Evolutionary conservation across 2,329 filamentous ascomycete genomes (phyloP).

Genomic region (Rhinocladiella mackenziei): DNA sequence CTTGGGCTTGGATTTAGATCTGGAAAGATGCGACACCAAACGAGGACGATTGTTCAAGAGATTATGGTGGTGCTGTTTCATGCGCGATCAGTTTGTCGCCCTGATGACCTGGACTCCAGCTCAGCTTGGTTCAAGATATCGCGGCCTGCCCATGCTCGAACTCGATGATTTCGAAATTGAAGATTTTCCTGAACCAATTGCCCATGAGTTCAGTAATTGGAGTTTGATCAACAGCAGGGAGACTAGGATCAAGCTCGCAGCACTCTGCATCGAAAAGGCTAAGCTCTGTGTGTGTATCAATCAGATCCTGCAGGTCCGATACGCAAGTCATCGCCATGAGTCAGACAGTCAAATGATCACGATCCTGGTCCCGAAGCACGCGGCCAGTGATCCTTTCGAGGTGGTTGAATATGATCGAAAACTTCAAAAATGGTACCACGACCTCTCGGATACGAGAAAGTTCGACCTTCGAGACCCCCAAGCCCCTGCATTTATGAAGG

Average conservation of each 20-base stretch:
- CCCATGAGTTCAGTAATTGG: not conserved
- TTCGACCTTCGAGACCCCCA: too few species aligned
- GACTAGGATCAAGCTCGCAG: not conserved
- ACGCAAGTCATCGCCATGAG: too few species aligned
- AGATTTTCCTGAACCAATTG: not conserved
- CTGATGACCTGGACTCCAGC: conserved; percentile 3
- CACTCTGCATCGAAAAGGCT: conserved; percentile 7
- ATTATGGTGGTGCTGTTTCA: conserved; percentile 8
- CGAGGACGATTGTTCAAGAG: not conserved
- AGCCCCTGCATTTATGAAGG: too few species aligned
- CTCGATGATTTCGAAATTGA: conserved; percentile 3
- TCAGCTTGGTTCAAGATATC: conserved; percentile 1
- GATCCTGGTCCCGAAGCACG: too few species aligned
- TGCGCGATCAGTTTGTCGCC: conserved; percentile 4
- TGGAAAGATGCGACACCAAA: not conserved
- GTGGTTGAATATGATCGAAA: too few species aligned
- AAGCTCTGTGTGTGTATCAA: conserved; percentile 8
- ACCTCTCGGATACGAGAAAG: too few species aligned
- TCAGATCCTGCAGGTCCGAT: too few species aligned
- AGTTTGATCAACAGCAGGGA: not conserved
- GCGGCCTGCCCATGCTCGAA: conserved; percentile 3
- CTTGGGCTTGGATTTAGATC: conserved; percentile 4
- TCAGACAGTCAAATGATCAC: too few species aligned
- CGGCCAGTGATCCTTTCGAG: too few species aligned
- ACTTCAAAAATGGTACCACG: too few species aligned